Evolutionary conservation across 2,329 filamentous ascomycete species (phyloP), one percentile per base, ranked within the genome.

Genomic region (Arthrobotrys megalospora): DNA sequence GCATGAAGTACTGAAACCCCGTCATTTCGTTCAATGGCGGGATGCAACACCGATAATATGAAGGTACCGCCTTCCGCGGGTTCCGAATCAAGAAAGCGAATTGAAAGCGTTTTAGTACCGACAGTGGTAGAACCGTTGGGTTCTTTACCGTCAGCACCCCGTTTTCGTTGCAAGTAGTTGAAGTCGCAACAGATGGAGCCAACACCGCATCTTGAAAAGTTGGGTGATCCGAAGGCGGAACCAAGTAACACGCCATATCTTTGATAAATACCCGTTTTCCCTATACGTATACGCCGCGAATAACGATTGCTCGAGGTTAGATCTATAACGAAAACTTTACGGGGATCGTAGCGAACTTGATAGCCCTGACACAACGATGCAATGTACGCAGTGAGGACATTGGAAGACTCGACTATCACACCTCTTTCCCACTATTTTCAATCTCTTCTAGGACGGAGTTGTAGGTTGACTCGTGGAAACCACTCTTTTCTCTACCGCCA

Each of bases 61-160:
- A 97, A 6, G 96, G 96, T 80, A 98, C 94, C 82, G 93, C 92
- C 83, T 90, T 90, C 82, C 93, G 90, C n/a, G 96, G 96, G 84
- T 98, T 94, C 72, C 96, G 94, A 87, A 99, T 98, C 80, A 98
- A 88, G 86, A 99, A 98, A 21, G 94, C 93, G 86, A 95, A 98
- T 85, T 97, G 94, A 86, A 97, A 98, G 81, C 90, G 88, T 82
- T 90, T 88, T 73, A 98, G 87, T 76, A 93, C 86, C 34, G 90
- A 89, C 32, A 89, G 85, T 1, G 96, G 96, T 63, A 98, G 86
- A 28, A 96, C 91, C 0, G 94, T 97, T 0, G 94, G 95, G 85
- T 98, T 98, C 41, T 73, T 80, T 50, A 79, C 76, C 14, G 43
- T 41, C 75, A 80, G 53, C 80, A 77, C 79, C 36, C 81, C 81